These are phyloP conservation scores for Amauroascus verrucosus DNA, from an alignment of 2,329 filamentous ascomycete species.

Conservation along the genomic window DNA sequence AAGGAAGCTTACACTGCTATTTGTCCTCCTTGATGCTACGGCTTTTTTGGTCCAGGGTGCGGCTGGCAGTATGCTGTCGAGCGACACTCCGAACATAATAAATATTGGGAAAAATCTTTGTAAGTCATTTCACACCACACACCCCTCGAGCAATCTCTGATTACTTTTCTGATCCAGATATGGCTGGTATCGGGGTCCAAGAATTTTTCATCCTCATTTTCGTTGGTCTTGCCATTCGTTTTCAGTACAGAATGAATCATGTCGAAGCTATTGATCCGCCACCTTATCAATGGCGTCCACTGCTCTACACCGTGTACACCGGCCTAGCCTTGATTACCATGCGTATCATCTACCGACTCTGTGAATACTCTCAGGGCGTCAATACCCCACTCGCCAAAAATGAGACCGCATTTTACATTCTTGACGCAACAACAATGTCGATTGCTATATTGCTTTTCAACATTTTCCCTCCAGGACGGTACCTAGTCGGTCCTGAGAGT, in stretches of 20 bases:
- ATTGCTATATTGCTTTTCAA: constrained; percentile 29
- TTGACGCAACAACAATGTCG: constrained; percentile 35
- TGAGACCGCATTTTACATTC: constrained; percentile 31
- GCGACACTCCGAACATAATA: constrained; percentile 8
- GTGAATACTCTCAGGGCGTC: constrained; percentile 49
- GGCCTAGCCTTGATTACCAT: constrained; percentile 42
- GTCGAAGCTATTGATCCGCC: constrained; percentile 26
- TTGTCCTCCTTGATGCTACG: constrained; percentile 36
- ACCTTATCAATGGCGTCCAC: constrained; percentile 24
- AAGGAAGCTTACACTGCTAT: constrained; percentile 29
- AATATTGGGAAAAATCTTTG: constrained; percentile 22
- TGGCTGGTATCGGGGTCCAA: constrained; percentile 40
- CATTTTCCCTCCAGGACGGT: constrained; percentile 30
- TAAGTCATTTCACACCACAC: constrained; percentile 4
- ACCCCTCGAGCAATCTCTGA: neutral
- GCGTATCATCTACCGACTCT: constrained; percentile 48
- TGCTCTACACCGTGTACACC: constrained; percentile 44
- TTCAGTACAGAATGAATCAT: constrained; percentile 38
- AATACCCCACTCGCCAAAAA: constrained; percentile 32
- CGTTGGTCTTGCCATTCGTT: constrained; percentile 38
- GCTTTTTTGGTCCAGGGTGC: constrained; percentile 19
- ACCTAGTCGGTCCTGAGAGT: constrained; percentile 24
- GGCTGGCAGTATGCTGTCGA: constrained; percentile 18
- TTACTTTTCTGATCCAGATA: constrained; percentile 16
- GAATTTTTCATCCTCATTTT: constrained; percentile 45